phyloP scores from a whole-genome alignment of 2,329 filamentous ascomycete species.

The Hypoxylon rubiginosum region DNA sequence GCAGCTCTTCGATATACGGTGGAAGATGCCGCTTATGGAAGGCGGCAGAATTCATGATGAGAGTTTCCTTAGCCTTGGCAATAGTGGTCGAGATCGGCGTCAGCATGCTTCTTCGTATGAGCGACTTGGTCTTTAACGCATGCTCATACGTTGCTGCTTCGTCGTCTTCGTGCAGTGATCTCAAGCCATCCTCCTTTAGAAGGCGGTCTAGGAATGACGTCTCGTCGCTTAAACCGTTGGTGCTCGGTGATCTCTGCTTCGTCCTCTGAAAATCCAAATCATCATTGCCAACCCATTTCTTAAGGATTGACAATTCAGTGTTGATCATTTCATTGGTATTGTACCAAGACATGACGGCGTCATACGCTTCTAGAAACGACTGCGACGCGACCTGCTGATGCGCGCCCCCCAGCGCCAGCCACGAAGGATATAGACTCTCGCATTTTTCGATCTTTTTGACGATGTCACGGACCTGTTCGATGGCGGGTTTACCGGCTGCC shows the following conservation, averaged over 20 bases:
- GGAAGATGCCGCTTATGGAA: slow-evolving; percentile 93
- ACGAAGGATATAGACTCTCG: slow-evolving; percentile 87
- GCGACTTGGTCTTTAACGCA: slow-evolving; percentile 56
- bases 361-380: slow-evolving; percentile 84
- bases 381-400: slow-evolving; percentile 83
- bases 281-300: slow-evolving; percentile 96
- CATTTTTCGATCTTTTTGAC: slow-evolving; percentile 92
- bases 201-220: slow-evolving; percentile 94
- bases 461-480: slow-evolving; percentile 90
- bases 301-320: slow-evolving; percentile 89
- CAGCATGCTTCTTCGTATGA: slow-evolving; percentile 79
- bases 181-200: slow-evolving; percentile 94
- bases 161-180: slow-evolving; percentile 85
- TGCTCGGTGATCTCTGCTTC: slow-evolving; percentile 75
- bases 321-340: slow-evolving; percentile 98
- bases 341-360: slow-evolving; percentile 94
- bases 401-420: slow-evolving; percentile 77
- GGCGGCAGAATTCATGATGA: slow-evolving; percentile 86
- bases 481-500: slow-evolving; percentile 88
- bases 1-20: slow-evolving; percentile 94
- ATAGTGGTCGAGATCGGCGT: slow-evolving; percentile 87
- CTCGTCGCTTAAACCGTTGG: slow-evolving; percentile 85
- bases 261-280: slow-evolving; percentile 90
- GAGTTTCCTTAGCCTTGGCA: slow-evolving; percentile 89
- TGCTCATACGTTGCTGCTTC: slow-evolving; percentile 53